Evolutionary conservation across 495 filamentous ascomycete species (phyloP), one percentile per base, ranked within the genome.

Genomic region (Neurospora sp.): DNA sequence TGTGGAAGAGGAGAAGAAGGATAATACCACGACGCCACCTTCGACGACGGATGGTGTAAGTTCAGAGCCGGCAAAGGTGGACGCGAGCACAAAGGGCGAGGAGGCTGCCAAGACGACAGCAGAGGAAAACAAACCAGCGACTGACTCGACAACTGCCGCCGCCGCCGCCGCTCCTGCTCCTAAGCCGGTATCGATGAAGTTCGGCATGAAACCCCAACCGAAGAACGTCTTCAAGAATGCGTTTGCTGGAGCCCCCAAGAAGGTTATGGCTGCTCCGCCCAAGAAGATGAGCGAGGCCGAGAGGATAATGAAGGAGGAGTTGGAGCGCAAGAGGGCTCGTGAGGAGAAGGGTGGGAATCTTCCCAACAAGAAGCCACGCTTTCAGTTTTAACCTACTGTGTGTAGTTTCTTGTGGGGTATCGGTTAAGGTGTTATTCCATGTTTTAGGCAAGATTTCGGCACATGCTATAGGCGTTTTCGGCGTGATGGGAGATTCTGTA

Each of bases 241-340:
- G 3, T 81, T 92, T 35, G 78, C 82, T 18, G 78, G 81, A 1
- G 85, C 85, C 3, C 83, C 85, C 14, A 92, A 91, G 82, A 92
- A 92, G 78, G 82, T 85, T 5, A 79, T 83, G 39, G 79, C 79
- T n/a, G 85, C 89, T 69, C 86, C 84, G 59, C 87, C 88, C 3
- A 92, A 92, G 74, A 93, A 92, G 83, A 93, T 96, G 87, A 92
- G 90, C 74, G 92, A 96, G 80, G 91, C 91, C n/a, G 93, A 96
- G 74, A 85, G 93, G 72, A 96, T 96, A 73, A 97, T 97, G 93
- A 92, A 90, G 79, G 90, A 92, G 73, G 93, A 95, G 75, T 86
- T 92, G 77, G 90, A 95, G 76, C 84, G 87, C 42, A 95, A 94
- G 79, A 85, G 90, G 61, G 76, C 79, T 16, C 83, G 88, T 35